These are phyloP conservation scores for Cicer judaicum DNA, from an alignment of 306 rosid genomes.

Conservation along the genomic window DNA sequence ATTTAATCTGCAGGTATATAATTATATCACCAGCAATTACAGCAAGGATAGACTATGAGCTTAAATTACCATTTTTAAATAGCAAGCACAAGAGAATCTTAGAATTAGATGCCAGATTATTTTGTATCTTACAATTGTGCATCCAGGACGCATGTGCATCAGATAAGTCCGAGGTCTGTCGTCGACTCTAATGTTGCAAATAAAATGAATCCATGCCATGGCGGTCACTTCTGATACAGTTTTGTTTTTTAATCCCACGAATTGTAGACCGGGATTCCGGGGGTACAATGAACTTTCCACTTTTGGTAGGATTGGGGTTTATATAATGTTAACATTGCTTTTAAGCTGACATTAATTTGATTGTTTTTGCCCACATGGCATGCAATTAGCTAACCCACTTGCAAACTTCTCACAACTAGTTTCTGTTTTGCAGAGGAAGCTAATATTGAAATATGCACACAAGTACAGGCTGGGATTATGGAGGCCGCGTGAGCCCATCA, in stretches of 20 bases:
- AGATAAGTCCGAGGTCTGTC: not conserved
- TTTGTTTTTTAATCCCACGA: slow-evolving; percentile 10
- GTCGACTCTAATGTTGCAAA: slow-evolving; percentile 13
- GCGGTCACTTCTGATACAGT: not conserved
- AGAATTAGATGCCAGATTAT: slow-evolving; percentile 4
- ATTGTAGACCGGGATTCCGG: not conserved
- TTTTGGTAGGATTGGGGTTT: slow-evolving; percentile 14
- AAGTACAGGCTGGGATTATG: slow-evolving; percentile 88
- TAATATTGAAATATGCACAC: slow-evolving; percentile 76
- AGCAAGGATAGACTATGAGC: slow-evolving; percentile 1
- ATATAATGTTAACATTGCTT: slow-evolving; percentile 21
- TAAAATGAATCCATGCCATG: not conserved
- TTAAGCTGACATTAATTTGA: slow-evolving; percentile 4
- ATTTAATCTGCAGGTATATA: not conserved
- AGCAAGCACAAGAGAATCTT: not conserved
- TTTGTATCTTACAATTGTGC: not conserved
- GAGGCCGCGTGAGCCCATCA: slow-evolving; percentile 70
- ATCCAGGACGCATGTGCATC: not conserved
- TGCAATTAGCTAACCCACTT: slow-evolving; percentile 2
- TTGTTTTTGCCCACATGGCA: slow-evolving; percentile 3
- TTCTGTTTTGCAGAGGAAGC: slow-evolving; percentile 77
- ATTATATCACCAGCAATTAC: slow-evolving; percentile 1
- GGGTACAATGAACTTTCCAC: not conserved
- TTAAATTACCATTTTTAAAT: slow-evolving; percentile 2
- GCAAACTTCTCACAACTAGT: slow-evolving; percentile 37